A percentile compares a stretch with the other conserved stretches of the same genome.
Evolutionary conservation across 306 rosid genomes (phyloP).

Genomic region (Mimosa pudica): DNA sequence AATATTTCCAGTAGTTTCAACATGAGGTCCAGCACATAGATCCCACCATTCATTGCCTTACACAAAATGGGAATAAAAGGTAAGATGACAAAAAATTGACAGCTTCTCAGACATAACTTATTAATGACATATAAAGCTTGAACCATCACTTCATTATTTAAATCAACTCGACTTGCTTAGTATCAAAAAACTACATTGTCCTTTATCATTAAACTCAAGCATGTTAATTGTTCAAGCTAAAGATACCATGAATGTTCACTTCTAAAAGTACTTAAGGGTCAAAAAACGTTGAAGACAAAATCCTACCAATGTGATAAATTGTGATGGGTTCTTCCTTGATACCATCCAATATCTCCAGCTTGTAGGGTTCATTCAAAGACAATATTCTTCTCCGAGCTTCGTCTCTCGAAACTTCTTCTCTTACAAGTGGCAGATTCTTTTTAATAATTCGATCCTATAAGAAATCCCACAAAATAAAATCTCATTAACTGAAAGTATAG

Average conservation of each 20-base stretch:
- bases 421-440: conserved; percentile 78
- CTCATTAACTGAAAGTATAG: conserved; percentile 20
- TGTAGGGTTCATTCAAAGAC: conserved; percentile 88
- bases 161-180: neutral
- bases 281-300: conserved; percentile 24
- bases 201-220: conserved; percentile 43
- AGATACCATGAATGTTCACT: conserved; percentile 32
- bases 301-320: conserved; percentile 86
- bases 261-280: neutral
- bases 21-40: conserved; percentile 99
- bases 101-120: conserved; percentile 26
- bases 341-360: conserved; percentile 88
- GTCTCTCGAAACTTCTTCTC: conserved; percentile 95
- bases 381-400: conserved; percentile 82
- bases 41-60: conserved; percentile 97
- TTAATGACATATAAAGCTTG: conserved; percentile 35
- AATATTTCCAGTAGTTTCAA: conserved; percentile 86
- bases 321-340: conserved; percentile 90
- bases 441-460: conserved; percentile 81
- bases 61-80: conserved; percentile 29
- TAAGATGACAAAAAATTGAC: conserved; percentile 28
- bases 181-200: conserved; percentile 40
- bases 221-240: conserved; percentile 36
- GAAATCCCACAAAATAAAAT: conserved; percentile 36
- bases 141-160: neutral